Base-by-base conservation (phyloP, 2,329 filamentous ascomycete genomes). In the Fusarium sp. region DNA sequence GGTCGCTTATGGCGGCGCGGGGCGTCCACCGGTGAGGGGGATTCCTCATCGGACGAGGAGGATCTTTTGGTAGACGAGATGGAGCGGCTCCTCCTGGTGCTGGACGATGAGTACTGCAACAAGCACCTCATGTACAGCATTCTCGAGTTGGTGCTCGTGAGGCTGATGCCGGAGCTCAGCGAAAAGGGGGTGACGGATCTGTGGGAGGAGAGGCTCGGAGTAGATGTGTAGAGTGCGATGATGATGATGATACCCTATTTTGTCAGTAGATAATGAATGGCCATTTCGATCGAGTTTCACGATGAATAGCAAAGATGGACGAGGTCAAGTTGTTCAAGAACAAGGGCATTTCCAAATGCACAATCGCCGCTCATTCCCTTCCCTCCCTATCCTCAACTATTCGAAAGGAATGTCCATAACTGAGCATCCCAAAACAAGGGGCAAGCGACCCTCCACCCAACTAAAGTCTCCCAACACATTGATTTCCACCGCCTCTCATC, bases 21-120 rank as follows among this genome's bases (percentile, higher is more conserved):
- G 66, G 70, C 38, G 20, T 45, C 40, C 59, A 72, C 70, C 50
- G 69, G 70, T 66, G 70, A 76, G 68, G 74, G 66, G 25, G 77
- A 70, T 54, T 66, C 42, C 42, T 50, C 68, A 63, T 68, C 77
- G 31, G 75, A 78, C 38, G 76, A 79, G 62, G 83, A 85, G 71
- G 84, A 83, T 58, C 85, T 91, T 58, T 85, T 91, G 67, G 82
- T 91, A 52, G 82, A 85, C 69, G 88, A 92, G 76, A 88, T 94
- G 73, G 90, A 92, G 79, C 84, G 89, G 29, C 85, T 95, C 54
- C 86, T 98, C 56, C 91, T 93, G 77, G 86, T 95, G 40, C 92
- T 98, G 75, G 90, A 89, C 18, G 95, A 98, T 82, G 87, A 89
- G 61, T 98, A 98, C 84, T 93, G 95, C 84, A 99, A 99, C 84